Evolutionary conservation across 768 basidiomycete genomes (phyloP).

Genomic region (Lentinula detonsa): DNA sequence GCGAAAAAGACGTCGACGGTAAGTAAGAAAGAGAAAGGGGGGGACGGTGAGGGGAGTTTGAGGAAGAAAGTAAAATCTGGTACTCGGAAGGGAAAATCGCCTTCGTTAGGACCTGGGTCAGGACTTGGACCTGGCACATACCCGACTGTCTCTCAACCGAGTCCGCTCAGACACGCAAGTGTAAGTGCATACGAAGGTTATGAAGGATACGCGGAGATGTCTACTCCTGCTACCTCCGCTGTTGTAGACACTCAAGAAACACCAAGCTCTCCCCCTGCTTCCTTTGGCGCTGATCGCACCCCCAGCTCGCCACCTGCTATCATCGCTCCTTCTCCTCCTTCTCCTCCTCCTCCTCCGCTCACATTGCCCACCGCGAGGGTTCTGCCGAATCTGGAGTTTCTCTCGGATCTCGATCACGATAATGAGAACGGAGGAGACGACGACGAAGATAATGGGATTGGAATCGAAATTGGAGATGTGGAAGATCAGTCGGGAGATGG

Average conservation of each 20-base stretch:
- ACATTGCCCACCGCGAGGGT: no score
- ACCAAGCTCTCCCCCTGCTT: neutral
- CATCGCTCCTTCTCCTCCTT: no score
- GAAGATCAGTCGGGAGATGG: no score
- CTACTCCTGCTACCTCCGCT: neutral
- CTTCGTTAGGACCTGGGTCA: conserved; percentile 16
- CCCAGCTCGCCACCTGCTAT: no score
- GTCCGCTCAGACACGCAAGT: conserved; percentile 15
- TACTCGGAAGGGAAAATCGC: conserved; percentile 20
- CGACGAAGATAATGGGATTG: no score
- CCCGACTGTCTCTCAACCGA: conserved; percentile 17
- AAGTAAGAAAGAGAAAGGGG: conserved; percentile 42
- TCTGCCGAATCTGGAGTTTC: no score
- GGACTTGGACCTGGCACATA: neutral
- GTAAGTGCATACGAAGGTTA: conserved; percentile 8
- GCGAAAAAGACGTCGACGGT: conserved; percentile 36
- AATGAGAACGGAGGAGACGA: no score
- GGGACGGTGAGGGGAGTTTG: conserved; percentile 43
- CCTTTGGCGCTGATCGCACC: no score
- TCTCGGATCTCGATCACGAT: no score
- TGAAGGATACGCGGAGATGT: neutral
- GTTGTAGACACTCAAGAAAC: neutral
- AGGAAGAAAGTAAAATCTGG: conserved; percentile 29
- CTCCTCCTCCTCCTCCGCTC: no score
- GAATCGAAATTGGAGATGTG: no score